A percentile compares a stretch with the other conserved stretches of the same genome.
These are phyloP conservation scores for Chaetothyriales sp. DNA, from an alignment of 2,329 filamentous ascomycete species.

Conservation along the genomic window DNA sequence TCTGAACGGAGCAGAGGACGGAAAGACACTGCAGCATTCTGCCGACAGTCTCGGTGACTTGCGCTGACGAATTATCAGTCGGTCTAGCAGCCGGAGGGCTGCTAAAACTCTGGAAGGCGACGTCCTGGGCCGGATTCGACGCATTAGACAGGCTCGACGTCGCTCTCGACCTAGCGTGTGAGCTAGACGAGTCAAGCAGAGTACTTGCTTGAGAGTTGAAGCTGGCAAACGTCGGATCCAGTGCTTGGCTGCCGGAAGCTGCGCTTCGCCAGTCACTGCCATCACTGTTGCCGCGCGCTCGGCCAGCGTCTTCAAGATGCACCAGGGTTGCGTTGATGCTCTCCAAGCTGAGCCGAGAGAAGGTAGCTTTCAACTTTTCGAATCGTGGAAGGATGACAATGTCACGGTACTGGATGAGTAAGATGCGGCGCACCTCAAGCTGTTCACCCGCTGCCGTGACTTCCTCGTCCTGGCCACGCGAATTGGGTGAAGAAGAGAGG, in stretches of 20 bases:
- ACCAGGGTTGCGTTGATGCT: conserved; percentile 47
- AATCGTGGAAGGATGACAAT: conserved; percentile 77
- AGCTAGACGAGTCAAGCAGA: conserved; percentile 55
- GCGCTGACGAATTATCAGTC: conserved; percentile 43
- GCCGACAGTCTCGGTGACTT: conserved; percentile 87
- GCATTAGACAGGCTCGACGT: conserved; percentile 63
- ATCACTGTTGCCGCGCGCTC: conserved; percentile 15
- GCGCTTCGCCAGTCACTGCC: conserved; percentile 46
- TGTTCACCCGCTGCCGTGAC: conserved; percentile 39
- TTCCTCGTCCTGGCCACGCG: conserved; percentile 13
- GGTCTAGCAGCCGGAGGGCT: conserved; percentile 24
- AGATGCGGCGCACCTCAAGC: conserved; percentile 77
- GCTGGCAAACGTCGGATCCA: conserved; percentile 62
- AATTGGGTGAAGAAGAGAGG: conserved; percentile 21
- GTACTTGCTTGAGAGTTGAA: conserved; percentile 71
- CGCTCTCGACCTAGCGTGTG: conserved; percentile 57
- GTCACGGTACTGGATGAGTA: conserved; percentile 78
- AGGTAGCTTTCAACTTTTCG: conserved; percentile 75
- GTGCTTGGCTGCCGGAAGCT: conserved; percentile 41
- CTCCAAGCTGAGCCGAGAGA: conserved; percentile 77
- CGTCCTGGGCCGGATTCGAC: conserved; percentile 30
- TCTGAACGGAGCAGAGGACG: conserved; percentile 66
- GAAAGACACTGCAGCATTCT: conserved; percentile 94
- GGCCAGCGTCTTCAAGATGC: conserved; percentile 23
- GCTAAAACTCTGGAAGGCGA: conserved; percentile 30